phyloP scores from a whole-genome alignment of 345 rosid species.

The Populus pruinosa region DNA sequence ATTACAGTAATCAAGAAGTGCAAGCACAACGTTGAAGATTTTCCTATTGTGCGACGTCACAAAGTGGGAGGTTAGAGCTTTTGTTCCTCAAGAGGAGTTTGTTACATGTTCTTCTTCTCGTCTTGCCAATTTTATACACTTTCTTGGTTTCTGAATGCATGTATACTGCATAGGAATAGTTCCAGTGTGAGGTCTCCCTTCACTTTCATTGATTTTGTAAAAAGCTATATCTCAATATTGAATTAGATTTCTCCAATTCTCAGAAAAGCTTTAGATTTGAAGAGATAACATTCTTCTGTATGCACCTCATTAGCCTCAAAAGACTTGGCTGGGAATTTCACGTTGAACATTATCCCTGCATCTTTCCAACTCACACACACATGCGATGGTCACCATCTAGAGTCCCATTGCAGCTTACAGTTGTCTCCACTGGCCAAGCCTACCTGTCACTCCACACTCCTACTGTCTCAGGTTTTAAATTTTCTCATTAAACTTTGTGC shows the following conservation, averaged over 20 bases:
- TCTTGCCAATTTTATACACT: not conserved
- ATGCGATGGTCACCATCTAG: not conserved
- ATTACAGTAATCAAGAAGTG: not conserved
- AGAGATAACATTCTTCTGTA: not conserved
- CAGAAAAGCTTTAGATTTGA: not conserved
- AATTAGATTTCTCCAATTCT: not conserved
- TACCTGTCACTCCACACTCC: slow-evolving; percentile 1
- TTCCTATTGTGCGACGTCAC: not conserved
- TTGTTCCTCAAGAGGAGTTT: not conserved
- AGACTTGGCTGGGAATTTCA: not conserved
- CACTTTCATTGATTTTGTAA: not conserved
- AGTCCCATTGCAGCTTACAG: not conserved
- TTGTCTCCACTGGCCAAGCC: not conserved
- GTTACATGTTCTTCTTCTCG: not conserved
- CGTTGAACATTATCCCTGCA: not conserved
- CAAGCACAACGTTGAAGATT: not conserved
- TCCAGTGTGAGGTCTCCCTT: not conserved
- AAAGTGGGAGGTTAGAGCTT: not conserved
- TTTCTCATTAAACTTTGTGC: not conserved
- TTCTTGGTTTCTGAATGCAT: not conserved
- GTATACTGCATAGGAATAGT: not conserved
- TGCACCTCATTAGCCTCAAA: not conserved
- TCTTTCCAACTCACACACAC: not conserved
- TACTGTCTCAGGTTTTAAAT: not conserved
- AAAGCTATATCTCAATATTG: not conserved